Evolutionary conservation across 2,329 filamentous ascomycete species (phyloP).

Genomic region (Teratosphaeria epicoccoides): DNA sequence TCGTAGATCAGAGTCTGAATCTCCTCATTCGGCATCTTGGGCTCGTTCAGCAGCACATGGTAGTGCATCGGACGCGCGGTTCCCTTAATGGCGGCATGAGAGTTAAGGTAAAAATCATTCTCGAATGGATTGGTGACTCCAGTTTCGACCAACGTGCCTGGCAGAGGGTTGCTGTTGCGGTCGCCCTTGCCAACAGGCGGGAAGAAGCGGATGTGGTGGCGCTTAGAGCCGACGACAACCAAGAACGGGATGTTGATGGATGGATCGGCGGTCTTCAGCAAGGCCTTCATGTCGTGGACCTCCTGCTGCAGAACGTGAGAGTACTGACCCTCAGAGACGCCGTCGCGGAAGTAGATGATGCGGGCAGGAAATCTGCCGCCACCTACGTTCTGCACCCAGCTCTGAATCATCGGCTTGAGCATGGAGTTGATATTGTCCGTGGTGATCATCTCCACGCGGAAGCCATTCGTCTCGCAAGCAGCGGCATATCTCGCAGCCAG

Average conservation of each 20-base stretch:
- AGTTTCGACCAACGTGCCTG: constrained; percentile 76
- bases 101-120: constrained; percentile 71
- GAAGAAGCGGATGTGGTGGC: constrained; percentile 90
- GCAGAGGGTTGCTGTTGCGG: constrained; percentile 68
- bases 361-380: constrained; percentile 52
- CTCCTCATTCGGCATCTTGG: constrained; percentile 52
- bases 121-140: constrained; percentile 88
- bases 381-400: constrained; percentile 52
- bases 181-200: constrained; percentile 57
- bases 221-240: constrained; percentile 81
- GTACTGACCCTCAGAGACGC: constrained; percentile 82
- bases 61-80: constrained; percentile 82
- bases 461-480: constrained; percentile 71
- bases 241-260: constrained; percentile 56
- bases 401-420: constrained; percentile 44
- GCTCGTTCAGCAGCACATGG: constrained; percentile 77
- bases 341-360: constrained; percentile 87
- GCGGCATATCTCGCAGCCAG: constrained; percentile 67
- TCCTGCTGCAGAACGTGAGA: constrained; percentile 69
- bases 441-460: constrained; percentile 67
- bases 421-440: constrained; percentile 56
- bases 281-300: constrained; percentile 55
- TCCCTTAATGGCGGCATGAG: constrained; percentile 77
- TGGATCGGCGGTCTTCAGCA: constrained; percentile 26
- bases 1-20: constrained; percentile 87